A percentile compares a stretch with the other conserved stretches of the same genome.
phyloP scores from a whole-genome alignment of 225 moss, liverwort and hornwort species.

The Marchantia polymorpha region DNA sequence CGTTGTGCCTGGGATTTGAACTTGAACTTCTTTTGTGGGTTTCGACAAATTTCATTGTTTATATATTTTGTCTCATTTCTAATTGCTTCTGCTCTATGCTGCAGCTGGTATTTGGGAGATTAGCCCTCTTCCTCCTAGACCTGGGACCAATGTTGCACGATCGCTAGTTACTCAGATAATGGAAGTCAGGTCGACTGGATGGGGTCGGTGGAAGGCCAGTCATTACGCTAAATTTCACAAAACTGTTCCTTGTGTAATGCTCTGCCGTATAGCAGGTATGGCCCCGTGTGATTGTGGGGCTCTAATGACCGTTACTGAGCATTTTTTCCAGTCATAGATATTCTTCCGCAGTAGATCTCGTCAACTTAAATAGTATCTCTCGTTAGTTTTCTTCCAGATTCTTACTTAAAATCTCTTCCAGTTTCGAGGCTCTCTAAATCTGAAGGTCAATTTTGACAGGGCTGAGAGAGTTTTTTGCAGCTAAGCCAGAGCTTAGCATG shows the following conservation, averaged over 20 bases:
- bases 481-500: conserved; percentile 56
- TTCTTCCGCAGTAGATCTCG: background rate
- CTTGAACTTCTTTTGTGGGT: background rate
- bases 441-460: conserved; percentile 30
- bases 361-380: no score
- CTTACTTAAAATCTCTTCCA: no score
- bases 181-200: conserved; percentile 74
- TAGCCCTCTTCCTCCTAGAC: conserved; percentile 54
- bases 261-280: conserved; percentile 73
- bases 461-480: conserved; percentile 58
- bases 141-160: conserved; percentile 45
- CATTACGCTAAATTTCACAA: conserved; percentile 67
- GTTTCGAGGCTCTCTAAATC: no score
- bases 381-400: no score
- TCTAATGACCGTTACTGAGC: no score
- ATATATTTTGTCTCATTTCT: background rate
- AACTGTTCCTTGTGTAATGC: conserved; percentile 67
- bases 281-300: background rate
- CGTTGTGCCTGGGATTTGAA: background rate
- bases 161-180: conserved; percentile 70
- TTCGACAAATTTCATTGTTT: background rate
- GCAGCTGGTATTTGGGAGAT: conserved; percentile 78
- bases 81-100: background rate
- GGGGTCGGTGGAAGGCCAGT: conserved; percentile 73
- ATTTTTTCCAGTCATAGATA: no score